Evolutionary conservation across 352 stramenopile species (phyloP).

Genomic region (Pseudoperonospora humuli): DNA sequence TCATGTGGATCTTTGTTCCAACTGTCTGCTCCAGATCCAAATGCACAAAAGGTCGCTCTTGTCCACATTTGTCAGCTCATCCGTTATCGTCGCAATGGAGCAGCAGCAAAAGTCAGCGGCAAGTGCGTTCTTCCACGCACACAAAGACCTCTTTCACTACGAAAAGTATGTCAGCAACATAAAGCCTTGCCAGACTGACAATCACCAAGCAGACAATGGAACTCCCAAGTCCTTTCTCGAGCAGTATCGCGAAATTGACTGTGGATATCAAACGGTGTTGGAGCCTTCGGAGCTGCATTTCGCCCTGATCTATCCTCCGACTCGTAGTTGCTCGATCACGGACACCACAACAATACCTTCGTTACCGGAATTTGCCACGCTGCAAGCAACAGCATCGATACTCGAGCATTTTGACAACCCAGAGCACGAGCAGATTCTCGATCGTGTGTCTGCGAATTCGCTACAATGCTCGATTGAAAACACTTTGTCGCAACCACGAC

Average conservation of each 20-base stretch:
- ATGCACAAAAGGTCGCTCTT: conserved; percentile 1
- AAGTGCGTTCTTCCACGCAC: conserved; percentile 40
- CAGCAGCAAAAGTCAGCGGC: conserved; percentile 6
- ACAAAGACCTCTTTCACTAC: conserved; percentile 67
- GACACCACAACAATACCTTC: neutral
- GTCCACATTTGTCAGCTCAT: conserved; percentile 1
- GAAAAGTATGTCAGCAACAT: conserved; percentile 35
- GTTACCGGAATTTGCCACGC: conserved; percentile 6
- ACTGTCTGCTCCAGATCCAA: conserved; percentile 5
- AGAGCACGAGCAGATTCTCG: neutral
- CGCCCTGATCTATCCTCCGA: conserved; percentile 7
- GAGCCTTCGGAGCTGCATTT: conserved; percentile 4
- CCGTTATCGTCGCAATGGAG: conserved; percentile 6
- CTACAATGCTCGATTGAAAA: no score
- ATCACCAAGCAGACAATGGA: neutral
- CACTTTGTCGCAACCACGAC: conserved; percentile 2
- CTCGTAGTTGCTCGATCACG: neutral
- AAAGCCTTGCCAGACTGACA: conserved; percentile 12
- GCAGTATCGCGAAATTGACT: conserved; percentile 40
- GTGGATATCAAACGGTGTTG: neutral
- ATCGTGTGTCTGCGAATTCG: neutral
- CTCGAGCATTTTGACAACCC: neutral
- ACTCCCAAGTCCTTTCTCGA: conserved; percentile 35
- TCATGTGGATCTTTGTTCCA: conserved; percentile 7
- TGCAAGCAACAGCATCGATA: conserved; percentile 14